phyloP scores from a whole-genome alignment of 1,284 basidiomycete species.

The Exsudoporus floridanus region DNA sequence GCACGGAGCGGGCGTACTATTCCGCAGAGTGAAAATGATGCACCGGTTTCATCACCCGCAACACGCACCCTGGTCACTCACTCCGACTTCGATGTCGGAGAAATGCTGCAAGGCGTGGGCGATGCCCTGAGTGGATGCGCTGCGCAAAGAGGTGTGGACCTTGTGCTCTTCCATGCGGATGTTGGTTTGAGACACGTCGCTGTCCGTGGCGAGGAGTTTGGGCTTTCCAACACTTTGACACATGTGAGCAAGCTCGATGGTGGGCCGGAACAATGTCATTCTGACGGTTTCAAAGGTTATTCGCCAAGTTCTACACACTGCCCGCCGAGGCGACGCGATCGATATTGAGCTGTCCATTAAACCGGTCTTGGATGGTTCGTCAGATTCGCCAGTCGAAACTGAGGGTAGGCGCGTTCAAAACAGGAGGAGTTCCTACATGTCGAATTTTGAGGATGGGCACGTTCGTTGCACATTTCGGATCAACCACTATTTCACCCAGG shows the following conservation, averaged over 20 bases:
- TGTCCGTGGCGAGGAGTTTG: constrained; percentile 83
- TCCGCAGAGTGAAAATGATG: constrained; percentile 18
- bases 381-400: constrained; percentile 26
- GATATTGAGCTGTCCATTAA: constrained; percentile 80
- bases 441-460: constrained; percentile 30
- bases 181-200: constrained; percentile 80
- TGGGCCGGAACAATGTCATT: constrained; percentile 6
- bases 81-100: constrained; percentile 66
- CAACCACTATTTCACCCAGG: constrained; percentile 31
- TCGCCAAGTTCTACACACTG: constrained; percentile 76
- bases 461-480: constrained; percentile 61
- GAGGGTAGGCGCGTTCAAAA: constrained; percentile 19
- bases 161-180: constrained; percentile 87
- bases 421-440: constrained; percentile 31
- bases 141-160: constrained; percentile 79
- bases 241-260: constrained; percentile 63
- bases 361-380: constrained; percentile 24
- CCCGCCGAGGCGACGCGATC: constrained; percentile 75
- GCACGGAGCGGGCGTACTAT: constrained; percentile 11
- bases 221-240: constrained; percentile 74
- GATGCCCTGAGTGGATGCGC: constrained; percentile 84
- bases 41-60: constrained; percentile 19
- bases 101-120: constrained; percentile 73
- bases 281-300: constrained; percentile 57
- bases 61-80: constrained; percentile 17